Conservation (phyloP, 148 eudicot species). For the Nepenthes mirabilis region DNA sequence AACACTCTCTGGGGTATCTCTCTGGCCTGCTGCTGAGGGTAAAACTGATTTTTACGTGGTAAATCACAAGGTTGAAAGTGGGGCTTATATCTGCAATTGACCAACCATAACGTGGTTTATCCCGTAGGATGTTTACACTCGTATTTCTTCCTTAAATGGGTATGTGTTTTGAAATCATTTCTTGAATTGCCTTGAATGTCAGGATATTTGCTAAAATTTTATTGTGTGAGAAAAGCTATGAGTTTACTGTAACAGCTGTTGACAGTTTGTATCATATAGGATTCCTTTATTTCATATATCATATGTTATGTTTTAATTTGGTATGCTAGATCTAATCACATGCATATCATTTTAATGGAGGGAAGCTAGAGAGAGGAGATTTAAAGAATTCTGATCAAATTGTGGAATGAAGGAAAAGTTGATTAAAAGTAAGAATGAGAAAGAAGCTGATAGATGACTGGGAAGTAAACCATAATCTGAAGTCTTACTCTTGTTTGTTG, state of each 20-base stretch:
- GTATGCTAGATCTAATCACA: not conserved
- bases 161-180: constrained; percentile 23
- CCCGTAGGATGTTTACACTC: constrained; percentile 15
- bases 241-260: not conserved
- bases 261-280: not conserved
- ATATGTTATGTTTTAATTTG: not conserved
- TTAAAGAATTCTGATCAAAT: no score
- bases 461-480: no score
- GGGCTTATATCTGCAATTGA: constrained; percentile 69
- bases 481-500: no score
- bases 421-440: no score
- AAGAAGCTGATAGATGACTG: no score
- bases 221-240: not conserved
- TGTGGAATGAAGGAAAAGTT: no score
- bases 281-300: not conserved
- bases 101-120: constrained; percentile 5
- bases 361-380: no score
- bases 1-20: constrained; percentile 71
- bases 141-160: constrained; percentile 12
- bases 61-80: constrained; percentile 67
- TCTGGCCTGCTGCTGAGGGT: constrained; percentile 81
- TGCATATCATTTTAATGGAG: not conserved
- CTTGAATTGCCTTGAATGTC: constrained; percentile 14
- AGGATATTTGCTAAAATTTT: not conserved
- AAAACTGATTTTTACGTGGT: constrained; percentile 62